phyloP scores from a whole-genome alignment of 2,329 filamentous ascomycete species.

The Akanthomyces dipterigenus region DNA sequence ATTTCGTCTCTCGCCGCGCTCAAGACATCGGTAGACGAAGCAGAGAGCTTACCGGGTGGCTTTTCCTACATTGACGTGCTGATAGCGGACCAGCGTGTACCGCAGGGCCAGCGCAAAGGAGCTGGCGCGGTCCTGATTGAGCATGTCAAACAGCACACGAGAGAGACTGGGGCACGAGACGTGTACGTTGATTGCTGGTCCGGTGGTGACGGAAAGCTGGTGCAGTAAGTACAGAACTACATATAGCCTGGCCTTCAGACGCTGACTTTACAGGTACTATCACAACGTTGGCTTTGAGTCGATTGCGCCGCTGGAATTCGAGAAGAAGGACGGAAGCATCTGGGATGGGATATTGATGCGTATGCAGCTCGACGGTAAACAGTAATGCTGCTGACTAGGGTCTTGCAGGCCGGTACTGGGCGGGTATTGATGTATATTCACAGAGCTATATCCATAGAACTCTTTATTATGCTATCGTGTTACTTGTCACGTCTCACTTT shows the following conservation, averaged over 20 bases:
- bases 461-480: background rate
- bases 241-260: background rate
- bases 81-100: constrained; percentile 14
- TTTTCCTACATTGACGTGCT: constrained; percentile 16
- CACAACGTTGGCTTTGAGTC: background rate
- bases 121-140: constrained; percentile 13
- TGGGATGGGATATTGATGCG: background rate
- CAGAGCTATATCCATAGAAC: background rate
- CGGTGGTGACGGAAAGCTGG: constrained; percentile 19
- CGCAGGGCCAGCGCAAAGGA: constrained; percentile 4
- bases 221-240: background rate
- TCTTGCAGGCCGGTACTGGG: background rate
- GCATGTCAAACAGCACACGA: constrained; percentile 10
- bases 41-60: background rate
- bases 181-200: constrained; percentile 24
- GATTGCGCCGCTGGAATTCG: background rate
- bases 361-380: background rate
- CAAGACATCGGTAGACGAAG: background rate
- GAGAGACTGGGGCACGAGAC: constrained; percentile 10
- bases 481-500: background rate
- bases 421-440: background rate
- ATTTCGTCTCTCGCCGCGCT: constrained; percentile 9
- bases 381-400: background rate
- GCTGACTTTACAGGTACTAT: constrained; percentile 9
- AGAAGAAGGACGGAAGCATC: background rate